Percentiles rank a stretch among this genome's conserved stretches.
Evolutionary conservation across 2,329 filamentous ascomycete species (phyloP).

Genomic region (Boeremia lycopersici): DNA sequence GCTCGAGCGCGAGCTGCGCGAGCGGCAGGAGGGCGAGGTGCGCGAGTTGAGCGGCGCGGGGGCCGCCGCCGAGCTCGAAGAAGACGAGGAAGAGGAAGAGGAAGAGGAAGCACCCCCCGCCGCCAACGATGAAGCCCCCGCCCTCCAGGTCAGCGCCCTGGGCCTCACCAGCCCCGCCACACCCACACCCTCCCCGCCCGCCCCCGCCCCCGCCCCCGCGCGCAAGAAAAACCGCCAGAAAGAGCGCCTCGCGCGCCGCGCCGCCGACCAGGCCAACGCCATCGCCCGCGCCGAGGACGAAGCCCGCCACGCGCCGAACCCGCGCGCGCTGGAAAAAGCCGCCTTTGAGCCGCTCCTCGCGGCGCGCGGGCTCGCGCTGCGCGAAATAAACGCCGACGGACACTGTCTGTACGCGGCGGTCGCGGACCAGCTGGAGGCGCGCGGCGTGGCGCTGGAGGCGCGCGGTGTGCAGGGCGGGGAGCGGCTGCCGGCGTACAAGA

Average conservation of each 20-base stretch:
- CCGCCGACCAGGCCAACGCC: constrained; percentile 79
- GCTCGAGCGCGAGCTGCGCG: constrained; percentile 62
- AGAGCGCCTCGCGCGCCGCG: constrained; percentile 84
- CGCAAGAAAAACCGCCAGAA: constrained; percentile 86
- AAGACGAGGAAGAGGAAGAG: constrained; percentile 14
- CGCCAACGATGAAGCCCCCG: neutral
- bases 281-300: constrained; percentile 73
- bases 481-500: constrained; percentile 63
- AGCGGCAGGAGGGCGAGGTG: constrained; percentile 60
- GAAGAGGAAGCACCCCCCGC: constrained; percentile 4
- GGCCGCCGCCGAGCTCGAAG: constrained; percentile 10
- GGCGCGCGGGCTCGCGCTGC: constrained; percentile 69
- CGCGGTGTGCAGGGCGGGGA: too few relatives aligned
- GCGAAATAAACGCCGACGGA: constrained; percentile 85
- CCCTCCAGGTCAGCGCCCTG: constrained; percentile 8
- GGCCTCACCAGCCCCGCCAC: constrained; percentile 6
- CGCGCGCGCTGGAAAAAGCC: constrained; percentile 48
- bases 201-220: constrained; percentile 1
- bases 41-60: constrained; percentile 46
- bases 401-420: constrained; percentile 95
- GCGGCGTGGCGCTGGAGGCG: constrained; percentile 40
- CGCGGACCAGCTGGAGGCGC: constrained; percentile 75
- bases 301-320: constrained; percentile 59
- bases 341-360: constrained; percentile 73
- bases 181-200: neutral